Percentiles rank a stretch among this genome's conserved stretches.
These are phyloP conservation scores for Fusarium buxicola DNA, from an alignment of 2,329 filamentous ascomycete species.

Conservation along the genomic window DNA sequence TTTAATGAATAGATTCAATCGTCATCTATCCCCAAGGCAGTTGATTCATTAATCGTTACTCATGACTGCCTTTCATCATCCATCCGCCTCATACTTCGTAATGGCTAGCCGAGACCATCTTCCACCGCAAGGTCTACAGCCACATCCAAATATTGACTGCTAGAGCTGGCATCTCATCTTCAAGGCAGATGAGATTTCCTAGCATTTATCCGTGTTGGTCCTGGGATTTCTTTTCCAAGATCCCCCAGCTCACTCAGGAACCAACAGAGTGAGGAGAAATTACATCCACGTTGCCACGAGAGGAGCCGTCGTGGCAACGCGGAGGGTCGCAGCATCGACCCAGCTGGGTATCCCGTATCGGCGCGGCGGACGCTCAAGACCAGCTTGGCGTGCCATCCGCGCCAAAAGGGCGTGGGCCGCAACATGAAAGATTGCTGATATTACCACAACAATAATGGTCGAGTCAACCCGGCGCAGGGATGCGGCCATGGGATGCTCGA, in stretches of 20 bases:
- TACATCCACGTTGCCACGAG: constrained; percentile 46
- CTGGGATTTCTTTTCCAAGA: constrained; percentile 24
- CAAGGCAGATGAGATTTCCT: constrained; percentile 39
- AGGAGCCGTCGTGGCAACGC: constrained; percentile 48
- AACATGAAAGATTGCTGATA: constrained; percentile 45
- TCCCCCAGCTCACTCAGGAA: constrained; percentile 47
- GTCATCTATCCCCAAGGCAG: constrained; percentile 59
- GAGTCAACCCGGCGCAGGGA: constrained; percentile 47
- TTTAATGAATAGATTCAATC: constrained; percentile 63
- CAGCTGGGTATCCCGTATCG: constrained; percentile 52
- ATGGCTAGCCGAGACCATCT: constrained; percentile 50
- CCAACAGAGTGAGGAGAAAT: constrained; percentile 46
- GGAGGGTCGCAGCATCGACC: constrained; percentile 66
- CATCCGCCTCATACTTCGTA: constrained; percentile 43
- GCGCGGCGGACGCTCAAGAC: constrained; percentile 52
- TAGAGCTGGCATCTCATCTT: constrained; percentile 43
- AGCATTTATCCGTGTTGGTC: constrained; percentile 35
- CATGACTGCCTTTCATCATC: constrained; percentile 42
- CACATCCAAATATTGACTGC: constrained; percentile 47
- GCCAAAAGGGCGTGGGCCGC: constrained; percentile 45
- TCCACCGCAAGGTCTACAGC: constrained; percentile 45
- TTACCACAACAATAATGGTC: constrained; percentile 47
- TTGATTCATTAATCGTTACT: constrained; percentile 35
- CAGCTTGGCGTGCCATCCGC: constrained; percentile 57
- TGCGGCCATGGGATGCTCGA: constrained; percentile 43